Percentiles rank a stretch among this genome's conserved stretches.
Conservation (phyloP, 176 grass and related monocot genomes). For the Raddia distichophylla region DNA sequence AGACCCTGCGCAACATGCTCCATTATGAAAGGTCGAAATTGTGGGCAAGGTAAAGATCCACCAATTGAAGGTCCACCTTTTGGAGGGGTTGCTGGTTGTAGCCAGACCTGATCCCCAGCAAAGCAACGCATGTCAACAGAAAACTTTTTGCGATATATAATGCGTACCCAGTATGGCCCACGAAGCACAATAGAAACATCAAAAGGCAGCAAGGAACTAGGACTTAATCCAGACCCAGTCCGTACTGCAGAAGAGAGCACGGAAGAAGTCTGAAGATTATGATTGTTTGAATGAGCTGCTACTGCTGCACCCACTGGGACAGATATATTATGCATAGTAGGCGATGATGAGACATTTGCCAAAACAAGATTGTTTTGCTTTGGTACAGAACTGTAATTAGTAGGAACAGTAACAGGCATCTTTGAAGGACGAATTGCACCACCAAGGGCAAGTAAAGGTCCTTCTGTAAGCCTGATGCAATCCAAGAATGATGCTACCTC, state of each 20-base stretch:
- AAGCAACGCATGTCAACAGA: slow-evolving; percentile 93
- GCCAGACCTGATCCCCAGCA: slow-evolving; percentile 96
- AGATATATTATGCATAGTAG: slow-evolving; percentile 47
- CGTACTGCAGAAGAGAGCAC: slow-evolving; percentile 62
- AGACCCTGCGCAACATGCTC: slow-evolving; percentile 93
- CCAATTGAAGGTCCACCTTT: slow-evolving; percentile 83
- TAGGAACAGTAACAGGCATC: slow-evolving; percentile 65
- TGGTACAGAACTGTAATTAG: slow-evolving; percentile 48
- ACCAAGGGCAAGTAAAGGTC: slow-evolving; percentile 83
- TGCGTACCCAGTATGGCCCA: slow-evolving; percentile 91
- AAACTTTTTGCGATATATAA: slow-evolving; percentile 95
- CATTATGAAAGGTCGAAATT: slow-evolving; percentile 96
- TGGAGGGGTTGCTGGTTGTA: slow-evolving; percentile 92
- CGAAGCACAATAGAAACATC: slow-evolving; percentile 87
- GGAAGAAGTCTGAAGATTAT: slow-evolving; percentile 59
- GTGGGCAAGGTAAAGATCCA: slow-evolving; percentile 94
- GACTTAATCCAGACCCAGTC: slow-evolving; percentile 62
- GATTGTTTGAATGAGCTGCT: slow-evolving; percentile 53
- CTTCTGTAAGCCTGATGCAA: slow-evolving; percentile 83
- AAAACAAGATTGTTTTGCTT: slow-evolving; percentile 58
- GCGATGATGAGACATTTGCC: slow-evolving; percentile 54
- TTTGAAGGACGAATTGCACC: slow-evolving; percentile 74
- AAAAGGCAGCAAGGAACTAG: slow-evolving; percentile 83
- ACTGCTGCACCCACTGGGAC: slow-evolving; percentile 28
- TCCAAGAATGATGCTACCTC: slow-evolving; percentile 90